phyloP scores from a whole-genome alignment of 805 yeast genomes.

The Ogataea naganishii region DNA sequence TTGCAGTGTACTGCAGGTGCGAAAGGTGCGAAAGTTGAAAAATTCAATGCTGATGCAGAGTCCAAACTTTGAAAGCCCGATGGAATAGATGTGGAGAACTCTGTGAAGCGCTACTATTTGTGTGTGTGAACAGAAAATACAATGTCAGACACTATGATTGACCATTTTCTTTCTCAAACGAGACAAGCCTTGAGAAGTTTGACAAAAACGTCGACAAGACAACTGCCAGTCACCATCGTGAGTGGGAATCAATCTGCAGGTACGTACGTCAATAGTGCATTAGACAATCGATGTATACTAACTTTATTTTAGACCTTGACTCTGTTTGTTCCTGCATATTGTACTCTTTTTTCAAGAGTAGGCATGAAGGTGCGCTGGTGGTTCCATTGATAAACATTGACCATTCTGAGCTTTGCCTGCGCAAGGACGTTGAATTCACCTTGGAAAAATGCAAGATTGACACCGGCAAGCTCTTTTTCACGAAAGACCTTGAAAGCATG shows the following conservation, averaged over 20 bases:
- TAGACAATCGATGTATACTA: not conserved
- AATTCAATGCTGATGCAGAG: too few species aligned
- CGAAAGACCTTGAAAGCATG: constrained; percentile 49
- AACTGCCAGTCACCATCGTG: constrained; percentile 31
- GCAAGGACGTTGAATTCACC: constrained; percentile 63
- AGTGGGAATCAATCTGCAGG: constrained; percentile 81
- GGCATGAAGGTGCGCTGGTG: constrained; percentile 23
- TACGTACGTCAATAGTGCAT: constrained; percentile 4
- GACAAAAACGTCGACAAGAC: constrained; percentile 1
- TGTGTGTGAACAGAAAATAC: too few species aligned
- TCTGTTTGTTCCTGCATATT: constrained; percentile 73
- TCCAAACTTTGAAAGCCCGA: too few species aligned
- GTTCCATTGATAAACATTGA: constrained; percentile 77
- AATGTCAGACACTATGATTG: too few species aligned
- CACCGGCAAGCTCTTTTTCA: constrained; percentile 44
- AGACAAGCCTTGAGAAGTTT: too few species aligned
- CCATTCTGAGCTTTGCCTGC: constrained; percentile 49
- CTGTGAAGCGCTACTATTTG: too few species aligned
- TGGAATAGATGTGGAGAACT: too few species aligned
- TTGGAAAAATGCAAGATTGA: constrained; percentile 39
- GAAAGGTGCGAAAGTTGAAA: too few species aligned
- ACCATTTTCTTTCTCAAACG: too few species aligned
- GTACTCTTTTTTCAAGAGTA: constrained; percentile 51
- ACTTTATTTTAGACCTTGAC: constrained; percentile 49
- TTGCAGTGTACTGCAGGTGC: too few species aligned